Evolutionary conservation across 495 filamentous ascomycete genomes (phyloP).

Genomic region (Aspergillus sclerotiicarbonarius): DNA sequence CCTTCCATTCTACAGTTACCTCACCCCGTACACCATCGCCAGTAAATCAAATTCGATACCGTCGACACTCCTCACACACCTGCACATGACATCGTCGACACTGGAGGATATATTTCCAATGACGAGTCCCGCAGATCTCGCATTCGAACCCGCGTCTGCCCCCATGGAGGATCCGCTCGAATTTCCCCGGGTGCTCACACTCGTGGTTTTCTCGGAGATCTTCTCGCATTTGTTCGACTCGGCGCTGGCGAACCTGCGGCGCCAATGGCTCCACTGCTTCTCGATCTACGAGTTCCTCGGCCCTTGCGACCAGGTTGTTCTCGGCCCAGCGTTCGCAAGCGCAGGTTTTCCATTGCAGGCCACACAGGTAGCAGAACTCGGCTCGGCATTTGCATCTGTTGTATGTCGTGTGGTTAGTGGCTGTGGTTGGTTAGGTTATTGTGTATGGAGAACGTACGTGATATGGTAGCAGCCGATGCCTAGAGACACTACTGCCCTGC

Average conservation of each 20-base stretch:
- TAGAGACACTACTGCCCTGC: slow-evolving; percentile 57
- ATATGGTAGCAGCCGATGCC: slow-evolving; percentile 60
- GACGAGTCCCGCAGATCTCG: slow-evolving; percentile 5
- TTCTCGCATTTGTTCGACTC: slow-evolving; percentile 7
- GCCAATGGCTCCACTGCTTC: background rate
- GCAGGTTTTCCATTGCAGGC: slow-evolving; percentile 3
- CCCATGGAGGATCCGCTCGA: background rate
- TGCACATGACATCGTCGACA: slow-evolving; percentile 8
- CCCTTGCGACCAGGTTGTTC: slow-evolving; percentile 12
- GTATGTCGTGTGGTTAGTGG: background rate
- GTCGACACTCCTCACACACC: slow-evolving; percentile 7
- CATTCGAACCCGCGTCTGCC: slow-evolving; percentile 3
- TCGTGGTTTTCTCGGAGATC: slow-evolving; percentile 5
- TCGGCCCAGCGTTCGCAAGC: slow-evolving; percentile 24
- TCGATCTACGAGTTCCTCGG: slow-evolving; percentile 5
- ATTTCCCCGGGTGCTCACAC: slow-evolving; percentile 5
- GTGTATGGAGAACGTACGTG: slow-evolving; percentile 46
- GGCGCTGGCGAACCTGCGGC: background rate
- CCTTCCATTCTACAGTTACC: too few species aligned
- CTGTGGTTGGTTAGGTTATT: background rate
- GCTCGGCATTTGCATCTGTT: slow-evolving; percentile 10
- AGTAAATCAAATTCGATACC: slow-evolving; percentile 1
- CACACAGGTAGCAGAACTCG: slow-evolving; percentile 10
- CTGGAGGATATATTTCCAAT: slow-evolving; percentile 7
- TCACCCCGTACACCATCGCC: too few species aligned